phyloP scores from a whole-genome alignment of 1,139 yeast genomes.

The Taphrina betulina region DNA sequence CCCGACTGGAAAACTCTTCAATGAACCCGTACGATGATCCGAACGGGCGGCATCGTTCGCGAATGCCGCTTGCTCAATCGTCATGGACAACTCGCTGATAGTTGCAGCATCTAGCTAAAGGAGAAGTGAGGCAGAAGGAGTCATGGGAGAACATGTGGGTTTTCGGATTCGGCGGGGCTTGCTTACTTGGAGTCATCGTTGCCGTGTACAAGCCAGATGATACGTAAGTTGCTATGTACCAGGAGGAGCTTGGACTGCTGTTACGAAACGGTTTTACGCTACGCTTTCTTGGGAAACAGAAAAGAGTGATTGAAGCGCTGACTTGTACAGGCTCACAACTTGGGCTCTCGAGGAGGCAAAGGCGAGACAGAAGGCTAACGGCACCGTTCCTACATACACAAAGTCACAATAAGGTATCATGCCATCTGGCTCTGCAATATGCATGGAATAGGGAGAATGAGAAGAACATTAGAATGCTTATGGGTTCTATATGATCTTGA shows the following conservation, averaged over 20 bases:
- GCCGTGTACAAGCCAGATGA: constrained; percentile 23
- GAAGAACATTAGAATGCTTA: no score
- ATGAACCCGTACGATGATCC: constrained; percentile 26
- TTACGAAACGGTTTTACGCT: no score
- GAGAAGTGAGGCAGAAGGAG: constrained; percentile 27
- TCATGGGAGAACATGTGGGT: constrained; percentile 29
- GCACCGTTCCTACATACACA: constrained; percentile 28
- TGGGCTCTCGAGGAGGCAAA: constrained; percentile 33
- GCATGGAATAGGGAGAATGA: no score
- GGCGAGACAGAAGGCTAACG: constrained; percentile 22
- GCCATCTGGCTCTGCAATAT: no score
- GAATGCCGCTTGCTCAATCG: no score
- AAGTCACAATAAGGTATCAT: constrained; percentile 19
- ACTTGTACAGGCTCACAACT: constrained; percentile 13
- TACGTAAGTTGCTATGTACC: constrained; percentile 15
- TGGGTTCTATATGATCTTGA: no score
- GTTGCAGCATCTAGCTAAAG: constrained; percentile 5
- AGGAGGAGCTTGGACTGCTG: no score
- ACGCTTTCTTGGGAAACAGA: no score
- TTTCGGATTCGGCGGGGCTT: constrained; percentile 28
- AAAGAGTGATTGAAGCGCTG: no score
- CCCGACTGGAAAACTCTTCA: constrained; percentile 31
- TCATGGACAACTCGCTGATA: not conserved
- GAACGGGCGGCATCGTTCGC: no score
- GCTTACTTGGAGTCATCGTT: constrained; percentile 5